These are phyloP conservation scores for Yamadazyma mexicana DNA, from an alignment of 1,139 yeast species.

Conservation along the genomic window DNA sequence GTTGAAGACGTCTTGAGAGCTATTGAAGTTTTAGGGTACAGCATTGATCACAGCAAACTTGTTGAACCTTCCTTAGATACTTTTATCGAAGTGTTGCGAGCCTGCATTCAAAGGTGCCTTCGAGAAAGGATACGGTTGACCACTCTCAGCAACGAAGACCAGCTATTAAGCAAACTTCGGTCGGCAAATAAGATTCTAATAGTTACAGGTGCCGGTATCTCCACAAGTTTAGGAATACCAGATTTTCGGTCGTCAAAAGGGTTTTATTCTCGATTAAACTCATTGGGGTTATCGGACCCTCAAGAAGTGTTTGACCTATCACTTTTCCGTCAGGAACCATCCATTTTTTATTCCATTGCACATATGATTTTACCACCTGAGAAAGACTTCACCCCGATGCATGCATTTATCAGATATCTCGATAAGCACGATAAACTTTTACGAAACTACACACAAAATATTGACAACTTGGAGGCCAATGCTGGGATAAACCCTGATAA, in stretches of 20 bases:
- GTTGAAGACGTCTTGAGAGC: slow-evolving; percentile 51
- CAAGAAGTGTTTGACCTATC: slow-evolving; percentile 89
- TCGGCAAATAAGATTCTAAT: slow-evolving; percentile 68
- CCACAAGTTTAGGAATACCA: slow-evolving; percentile 90
- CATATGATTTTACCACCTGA: slow-evolving; percentile 84
- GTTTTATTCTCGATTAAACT: slow-evolving; percentile 69
- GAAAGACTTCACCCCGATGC: slow-evolving; percentile 76
- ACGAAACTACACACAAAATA: slow-evolving; percentile 91
- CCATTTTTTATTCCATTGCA: slow-evolving; percentile 83
- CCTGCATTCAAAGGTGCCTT: slow-evolving; percentile 61
- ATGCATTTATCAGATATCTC: slow-evolving; percentile 72
- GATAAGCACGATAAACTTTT: slow-evolving; percentile 78
- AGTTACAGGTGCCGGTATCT: slow-evolving; percentile 94
- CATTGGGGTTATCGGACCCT: slow-evolving; percentile 81
- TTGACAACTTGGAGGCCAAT: slow-evolving; percentile 84
- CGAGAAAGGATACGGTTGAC: slow-evolving; percentile 54
- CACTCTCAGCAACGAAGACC: slow-evolving; percentile 57
- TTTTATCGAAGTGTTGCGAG: slow-evolving; percentile 52
- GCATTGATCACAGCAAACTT: slow-evolving; percentile 31
- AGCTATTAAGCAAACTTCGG: slow-evolving; percentile 53
- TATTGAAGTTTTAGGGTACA: slow-evolving; percentile 53
- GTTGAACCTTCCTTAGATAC: slow-evolving; percentile 27
- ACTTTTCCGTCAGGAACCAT: slow-evolving; percentile 75
- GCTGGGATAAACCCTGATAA: slow-evolving; percentile 75
- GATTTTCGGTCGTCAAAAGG: slow-evolving; percentile 93